A percentile compares a stretch with the other conserved stretches of the same genome.
Conservation (phyloP, 2,329 filamentous ascomycete genomes). For the Penicillium sp. region DNA sequence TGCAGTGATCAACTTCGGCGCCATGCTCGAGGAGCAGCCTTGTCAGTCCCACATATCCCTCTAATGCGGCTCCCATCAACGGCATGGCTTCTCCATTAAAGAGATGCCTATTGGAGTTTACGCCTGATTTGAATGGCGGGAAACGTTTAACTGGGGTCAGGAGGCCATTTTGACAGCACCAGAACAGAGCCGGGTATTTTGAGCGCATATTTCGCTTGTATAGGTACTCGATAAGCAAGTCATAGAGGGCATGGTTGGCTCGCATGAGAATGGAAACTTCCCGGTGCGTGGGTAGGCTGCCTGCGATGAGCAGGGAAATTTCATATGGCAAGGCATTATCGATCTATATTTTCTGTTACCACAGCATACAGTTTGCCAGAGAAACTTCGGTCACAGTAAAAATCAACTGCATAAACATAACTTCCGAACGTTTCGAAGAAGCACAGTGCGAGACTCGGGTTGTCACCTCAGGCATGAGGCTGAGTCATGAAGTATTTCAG, state of each 20-base stretch:
- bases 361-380: background rate
- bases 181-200: too few species aligned
- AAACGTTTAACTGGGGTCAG: too few species aligned
- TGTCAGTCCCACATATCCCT: too few species aligned
- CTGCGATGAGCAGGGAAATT: background rate
- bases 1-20: too few species aligned
- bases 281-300: background rate
- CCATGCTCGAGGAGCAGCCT: too few species aligned
- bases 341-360: background rate
- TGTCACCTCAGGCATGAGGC: too few species aligned
- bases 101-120: background rate
- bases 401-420: background rate
- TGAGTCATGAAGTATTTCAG: background rate
- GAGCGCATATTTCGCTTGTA: too few species aligned
- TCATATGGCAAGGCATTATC: background rate
- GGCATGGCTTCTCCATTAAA: background rate
- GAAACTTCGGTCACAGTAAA: background rate
- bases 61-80: background rate
- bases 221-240: too few species aligned
- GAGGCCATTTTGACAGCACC: too few species aligned
- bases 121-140: background rate
- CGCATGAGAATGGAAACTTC: background rate
- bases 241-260: too few species aligned
- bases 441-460: background rate
- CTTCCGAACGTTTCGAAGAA: too few species aligned